Percentiles rank a stretch among this genome's conserved stretches.
These are phyloP conservation scores for cucumber (Cucumis sativus) DNA, from an alignment of 306 rosid genomes.

Conservation along the genomic window Cucumber_9930_V3 NC_026657.2:3308501-3309000, in stretches of 20 bases:
- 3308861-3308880: not conserved
- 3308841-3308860: not conserved
- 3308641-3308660: slow-evolving; percentile 87
- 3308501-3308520: slow-evolving; percentile 92
- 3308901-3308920: not conserved
- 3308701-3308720: slow-evolving; percentile 30
- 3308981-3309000: not conserved
- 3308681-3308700: slow-evolving; percentile 37
- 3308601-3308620: slow-evolving; percentile 1
- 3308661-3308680: slow-evolving; percentile 55
- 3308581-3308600: slow-evolving; percentile 11
- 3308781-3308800: not conserved
- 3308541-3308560: slow-evolving; percentile 88
- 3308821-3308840: not conserved
- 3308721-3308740: slow-evolving; percentile 66
- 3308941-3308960: not conserved
- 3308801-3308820: not conserved
- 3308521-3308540: slow-evolving; percentile 93
- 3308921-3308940: not conserved
- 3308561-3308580: slow-evolving; percentile 13
- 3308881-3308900: not conserved
- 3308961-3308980: not conserved
- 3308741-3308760: slow-evolving; percentile 81
- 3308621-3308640: slow-evolving; percentile 10
- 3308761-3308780: slow-evolving; percentile 70